phyloP scores from a whole-genome alignment of 2,329 filamentous ascomycete genomes.

The Ophiobolus disseminans region DNA sequence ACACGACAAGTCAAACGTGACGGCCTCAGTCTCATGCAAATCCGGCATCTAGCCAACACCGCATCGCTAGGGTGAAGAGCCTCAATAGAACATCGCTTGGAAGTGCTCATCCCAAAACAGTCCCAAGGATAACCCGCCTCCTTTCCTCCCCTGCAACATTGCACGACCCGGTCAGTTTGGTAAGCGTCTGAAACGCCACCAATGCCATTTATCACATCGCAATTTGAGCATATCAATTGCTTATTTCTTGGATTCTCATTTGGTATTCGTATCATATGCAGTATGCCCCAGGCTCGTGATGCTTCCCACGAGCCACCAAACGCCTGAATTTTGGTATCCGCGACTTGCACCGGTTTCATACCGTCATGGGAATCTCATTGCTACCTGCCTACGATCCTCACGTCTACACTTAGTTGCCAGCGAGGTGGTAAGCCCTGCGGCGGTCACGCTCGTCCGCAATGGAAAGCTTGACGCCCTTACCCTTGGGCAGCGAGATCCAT shows the following conservation, averaged over 20 bases:
- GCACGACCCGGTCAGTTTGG: neutral
- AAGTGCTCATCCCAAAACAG: slow-evolving; percentile 1
- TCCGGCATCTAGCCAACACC: neutral
- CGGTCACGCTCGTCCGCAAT: slow-evolving; percentile 99
- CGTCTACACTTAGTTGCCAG: slow-evolving; percentile 54
- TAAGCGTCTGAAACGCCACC: slow-evolving; percentile 6
- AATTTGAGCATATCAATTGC: neutral
- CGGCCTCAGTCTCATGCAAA: slow-evolving; percentile 16
- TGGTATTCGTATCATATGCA: slow-evolving; percentile 46
- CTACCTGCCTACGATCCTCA: slow-evolving; percentile 27
- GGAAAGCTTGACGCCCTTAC: slow-evolving; percentile 98
- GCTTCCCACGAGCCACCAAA: slow-evolving; percentile 44
- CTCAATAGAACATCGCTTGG: slow-evolving; percentile 9
- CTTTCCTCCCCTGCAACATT: slow-evolving; percentile 7
- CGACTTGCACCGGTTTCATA: slow-evolving; percentile 36
- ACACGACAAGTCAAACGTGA: slow-evolving; percentile 17
- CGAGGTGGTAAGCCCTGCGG: slow-evolving; percentile 74
- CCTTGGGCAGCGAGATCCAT: slow-evolving; percentile 99
- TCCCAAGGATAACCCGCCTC: slow-evolving; percentile 7
- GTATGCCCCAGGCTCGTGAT: slow-evolving; percentile 36
- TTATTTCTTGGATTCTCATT: slow-evolving; percentile 29
- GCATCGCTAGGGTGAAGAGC: slow-evolving; percentile 3
- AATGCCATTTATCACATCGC: slow-evolving; percentile 1
- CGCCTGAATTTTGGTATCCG: slow-evolving; percentile 44
- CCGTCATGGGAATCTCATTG: slow-evolving; percentile 37